Evolutionary conservation across 2,329 filamentous ascomycete species (phyloP), one percentile per base, ranked within the genome.

Genomic region (Apiospora aurea): DNA sequence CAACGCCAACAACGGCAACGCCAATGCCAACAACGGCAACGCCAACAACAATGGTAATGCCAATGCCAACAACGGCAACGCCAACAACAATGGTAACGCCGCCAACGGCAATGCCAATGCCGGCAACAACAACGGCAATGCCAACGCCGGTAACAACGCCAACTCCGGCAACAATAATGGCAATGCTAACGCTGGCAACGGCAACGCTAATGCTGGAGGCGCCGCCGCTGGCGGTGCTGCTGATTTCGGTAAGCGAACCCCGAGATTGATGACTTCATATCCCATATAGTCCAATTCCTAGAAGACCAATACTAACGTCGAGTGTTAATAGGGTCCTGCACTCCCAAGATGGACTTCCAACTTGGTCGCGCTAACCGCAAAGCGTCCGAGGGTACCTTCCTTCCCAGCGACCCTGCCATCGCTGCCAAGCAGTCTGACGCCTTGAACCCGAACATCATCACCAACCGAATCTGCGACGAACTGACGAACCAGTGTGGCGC

Each of bases 391-490:
- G 87, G 85, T 76, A 90, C 88, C 64, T 91, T 91, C 85, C 84
- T 89, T 75, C 87, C 89, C 61, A 84, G 82, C 24, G 89, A 91
- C 77, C 79, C 86, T 8, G 77, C 87, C 10, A 85, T 90, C 47
- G 86, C 86, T 75, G 79, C 87, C 77, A 88, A 88, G 64, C 88
- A 90, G 79, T 79, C 67, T 73, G 88, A 90, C 73, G 88, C 88
- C 47, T 81, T 90, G 16, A 90, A 90, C 85, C 89, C 88, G 49
- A 88, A 87, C 81, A 91, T 91, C 82, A 91, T 91, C 83, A 90
- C 87, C 77, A 90, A 89, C 81, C 84, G 87, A 24, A 86, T 91
- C 75, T 89, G 87, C 81, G 87, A 91, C 81, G 87, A 90, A 79
- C 83, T 91, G 71, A 87, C 83, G 73, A 91, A 90, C 79, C 87